Evolutionary conservation across 1,284 basidiomycete species (phyloP).

Genomic region (Malassezia globosa): DNA sequence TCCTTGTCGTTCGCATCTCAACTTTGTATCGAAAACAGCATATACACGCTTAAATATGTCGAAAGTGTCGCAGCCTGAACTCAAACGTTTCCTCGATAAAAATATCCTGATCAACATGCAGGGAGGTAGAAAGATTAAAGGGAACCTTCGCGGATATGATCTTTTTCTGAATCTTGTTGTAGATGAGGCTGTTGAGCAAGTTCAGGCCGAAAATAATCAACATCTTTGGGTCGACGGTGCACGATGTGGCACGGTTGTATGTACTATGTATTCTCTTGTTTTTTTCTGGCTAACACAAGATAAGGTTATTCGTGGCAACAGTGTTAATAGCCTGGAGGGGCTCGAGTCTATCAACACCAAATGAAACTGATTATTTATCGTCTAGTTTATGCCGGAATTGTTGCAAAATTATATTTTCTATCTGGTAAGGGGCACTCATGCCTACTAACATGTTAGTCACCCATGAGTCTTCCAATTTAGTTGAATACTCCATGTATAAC

Average conservation of each 20-base stretch:
- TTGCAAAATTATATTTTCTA: too few species aligned
- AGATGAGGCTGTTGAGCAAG: constrained; percentile 87
- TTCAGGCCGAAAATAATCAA: constrained; percentile 65
- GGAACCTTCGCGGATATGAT: constrained; percentile 90
- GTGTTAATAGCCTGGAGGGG: constrained; percentile 43
- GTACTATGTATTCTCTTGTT: constrained; percentile 2
- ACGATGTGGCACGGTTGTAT: constrained; percentile 39
- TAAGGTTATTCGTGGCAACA: constrained; percentile 42
- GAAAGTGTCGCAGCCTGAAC: constrained; percentile 44
- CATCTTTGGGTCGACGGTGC: constrained; percentile 34
- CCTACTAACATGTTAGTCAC: too few species aligned
- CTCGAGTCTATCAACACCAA: constrained; percentile 38
- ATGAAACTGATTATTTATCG: constrained; percentile 2
- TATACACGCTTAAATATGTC: too few species aligned
- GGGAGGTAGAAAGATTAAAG: constrained; percentile 88
- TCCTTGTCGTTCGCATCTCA: too few species aligned
- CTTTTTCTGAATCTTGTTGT: constrained; percentile 97
- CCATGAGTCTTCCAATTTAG: too few species aligned
- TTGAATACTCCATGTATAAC: too few species aligned
- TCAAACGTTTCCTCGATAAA: constrained; percentile 83
- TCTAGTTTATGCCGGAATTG: too few species aligned
- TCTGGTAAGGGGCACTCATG: too few species aligned
- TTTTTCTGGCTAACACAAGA: background rate
- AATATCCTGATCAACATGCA: constrained; percentile 87
- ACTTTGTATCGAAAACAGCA: too few species aligned